phyloP scores from a whole-genome alignment of 768 basidiomycete species.

The Suillus plorans region DNA sequence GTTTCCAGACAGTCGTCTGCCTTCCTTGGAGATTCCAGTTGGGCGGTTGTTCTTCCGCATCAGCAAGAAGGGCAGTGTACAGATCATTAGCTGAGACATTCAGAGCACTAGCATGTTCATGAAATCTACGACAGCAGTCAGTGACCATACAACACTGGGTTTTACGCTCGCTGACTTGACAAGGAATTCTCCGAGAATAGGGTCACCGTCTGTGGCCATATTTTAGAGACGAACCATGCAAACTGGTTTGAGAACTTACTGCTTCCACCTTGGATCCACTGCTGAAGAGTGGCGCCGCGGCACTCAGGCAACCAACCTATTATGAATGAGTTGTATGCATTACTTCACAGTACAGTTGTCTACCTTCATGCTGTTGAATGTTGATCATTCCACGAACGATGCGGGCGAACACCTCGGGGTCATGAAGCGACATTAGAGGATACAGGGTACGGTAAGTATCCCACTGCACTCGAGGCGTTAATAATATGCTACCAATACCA shows the following conservation, averaged over 20 bases:
- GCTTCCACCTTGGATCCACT: conserved; percentile 61
- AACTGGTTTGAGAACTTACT: conserved; percentile 38
- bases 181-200: conserved; percentile 63
- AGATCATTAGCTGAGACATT: conserved; percentile 49
- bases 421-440: conserved; percentile 63
- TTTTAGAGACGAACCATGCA: neutral
- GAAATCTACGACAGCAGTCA: conserved; percentile 38
- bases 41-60: conserved; percentile 55
- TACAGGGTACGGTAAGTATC: conserved; percentile 65
- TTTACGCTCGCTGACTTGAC: conserved; percentile 45
- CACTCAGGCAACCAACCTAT: conserved; percentile 69
- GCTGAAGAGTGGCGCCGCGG: conserved; percentile 51
- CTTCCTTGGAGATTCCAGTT: conserved; percentile 67
- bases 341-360: neutral
- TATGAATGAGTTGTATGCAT: neutral
- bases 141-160: neutral
- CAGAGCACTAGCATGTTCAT: conserved; percentile 45
- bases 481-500: neutral
- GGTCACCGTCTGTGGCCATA: conserved; percentile 52
- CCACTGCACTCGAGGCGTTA: conserved; percentile 40
- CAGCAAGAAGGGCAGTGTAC: conserved; percentile 56
- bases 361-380: conserved; percentile 65
- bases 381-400: conserved; percentile 68
- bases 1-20: conserved; percentile 57
- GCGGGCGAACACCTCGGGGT: conserved; percentile 54